These are phyloP conservation scores for Amphichorda felina DNA, from an alignment of 2,329 filamentous ascomycete species.

Conservation along the genomic window DNA sequence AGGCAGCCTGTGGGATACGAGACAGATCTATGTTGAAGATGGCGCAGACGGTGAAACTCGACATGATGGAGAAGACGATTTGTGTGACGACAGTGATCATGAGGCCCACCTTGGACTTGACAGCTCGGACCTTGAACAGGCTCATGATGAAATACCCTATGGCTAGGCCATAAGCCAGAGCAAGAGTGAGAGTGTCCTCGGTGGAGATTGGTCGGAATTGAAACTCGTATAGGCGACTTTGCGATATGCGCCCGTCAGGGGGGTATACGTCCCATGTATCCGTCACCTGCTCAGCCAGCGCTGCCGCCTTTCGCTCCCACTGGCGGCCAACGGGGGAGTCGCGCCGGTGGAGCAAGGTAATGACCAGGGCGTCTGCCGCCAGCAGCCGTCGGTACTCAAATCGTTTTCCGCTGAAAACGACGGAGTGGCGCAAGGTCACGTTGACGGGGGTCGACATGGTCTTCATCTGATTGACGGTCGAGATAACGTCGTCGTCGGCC, in stretches of 20 bases:
- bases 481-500: slow-evolving; percentile 49
- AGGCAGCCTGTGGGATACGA: slow-evolving; percentile 60
- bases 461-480: slow-evolving; percentile 56
- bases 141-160: slow-evolving; percentile 54
- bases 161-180: slow-evolving; percentile 52
- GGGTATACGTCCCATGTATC: slow-evolving; percentile 57
- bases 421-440: slow-evolving; percentile 63
- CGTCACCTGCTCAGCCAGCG: slow-evolving; percentile 34
- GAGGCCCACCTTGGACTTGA: slow-evolving; percentile 65
- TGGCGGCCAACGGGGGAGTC: slow-evolving; percentile 50
- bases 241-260: slow-evolving; percentile 35
- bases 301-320: slow-evolving; percentile 50
- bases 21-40: slow-evolving; percentile 65
- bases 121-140: slow-evolving; percentile 56
- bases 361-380: slow-evolving; percentile 66
- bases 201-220: slow-evolving; percentile 63
- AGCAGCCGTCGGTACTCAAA: slow-evolving; percentile 56
- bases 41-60: slow-evolving; percentile 70
- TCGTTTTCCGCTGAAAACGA: slow-evolving; percentile 71
- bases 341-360: slow-evolving; percentile 60
- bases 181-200: slow-evolving; percentile 51
- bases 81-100: slow-evolving; percentile 60
- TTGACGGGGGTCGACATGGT: slow-evolving; percentile 56
- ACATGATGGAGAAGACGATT: slow-evolving; percentile 60
- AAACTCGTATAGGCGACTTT: slow-evolving; percentile 62